phyloP scores from a whole-genome alignment of 2,329 filamentous ascomycete genomes.

The Ceratocystis albifundus region DNA sequence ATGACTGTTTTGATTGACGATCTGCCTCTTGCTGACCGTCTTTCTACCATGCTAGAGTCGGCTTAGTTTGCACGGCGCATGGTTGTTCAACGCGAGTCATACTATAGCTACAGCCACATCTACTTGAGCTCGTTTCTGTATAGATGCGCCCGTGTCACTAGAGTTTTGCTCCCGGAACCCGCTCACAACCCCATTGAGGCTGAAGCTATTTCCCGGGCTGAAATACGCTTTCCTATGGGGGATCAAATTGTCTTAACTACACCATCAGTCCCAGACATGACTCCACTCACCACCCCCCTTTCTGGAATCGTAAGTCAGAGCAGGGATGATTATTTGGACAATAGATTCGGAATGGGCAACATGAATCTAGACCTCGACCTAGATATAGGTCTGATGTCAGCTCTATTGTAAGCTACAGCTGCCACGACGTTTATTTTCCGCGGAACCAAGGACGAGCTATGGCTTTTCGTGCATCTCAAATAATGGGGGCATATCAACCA shows the following conservation, averaged over 20 bases:
- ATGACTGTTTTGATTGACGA: background rate
- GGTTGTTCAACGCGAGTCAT: slow-evolving; percentile 7
- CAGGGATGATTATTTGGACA: background rate
- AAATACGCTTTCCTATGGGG: background rate
- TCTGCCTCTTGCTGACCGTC: slow-evolving; percentile 12
- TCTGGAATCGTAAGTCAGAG: background rate
- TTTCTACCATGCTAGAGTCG: slow-evolving; percentile 14
- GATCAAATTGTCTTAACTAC: background rate
- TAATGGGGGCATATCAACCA: too few relatives aligned
- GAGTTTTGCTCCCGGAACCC: background rate
- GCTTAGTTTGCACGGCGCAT: slow-evolving; percentile 18
- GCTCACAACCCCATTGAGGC: slow-evolving; percentile 7
- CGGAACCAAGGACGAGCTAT: too few relatives aligned
- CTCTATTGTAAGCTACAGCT: background rate
- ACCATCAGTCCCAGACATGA: background rate
- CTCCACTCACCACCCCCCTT: background rate
- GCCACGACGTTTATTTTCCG: too few relatives aligned
- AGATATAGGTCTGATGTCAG: background rate
- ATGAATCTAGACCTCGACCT: background rate
- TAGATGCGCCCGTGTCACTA: background rate
- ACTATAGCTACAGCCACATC: slow-evolving; percentile 9
- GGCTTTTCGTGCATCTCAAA: too few relatives aligned
- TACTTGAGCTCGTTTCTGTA: slow-evolving; percentile 15
- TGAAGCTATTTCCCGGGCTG: slow-evolving; percentile 1
- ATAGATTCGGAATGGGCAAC: background rate